A percentile compares a stretch with the other conserved stretches of the same genome.
Evolutionary conservation across 179 eudicot species (phyloP).

Genomic region (Pouteria campechiana): DNA sequence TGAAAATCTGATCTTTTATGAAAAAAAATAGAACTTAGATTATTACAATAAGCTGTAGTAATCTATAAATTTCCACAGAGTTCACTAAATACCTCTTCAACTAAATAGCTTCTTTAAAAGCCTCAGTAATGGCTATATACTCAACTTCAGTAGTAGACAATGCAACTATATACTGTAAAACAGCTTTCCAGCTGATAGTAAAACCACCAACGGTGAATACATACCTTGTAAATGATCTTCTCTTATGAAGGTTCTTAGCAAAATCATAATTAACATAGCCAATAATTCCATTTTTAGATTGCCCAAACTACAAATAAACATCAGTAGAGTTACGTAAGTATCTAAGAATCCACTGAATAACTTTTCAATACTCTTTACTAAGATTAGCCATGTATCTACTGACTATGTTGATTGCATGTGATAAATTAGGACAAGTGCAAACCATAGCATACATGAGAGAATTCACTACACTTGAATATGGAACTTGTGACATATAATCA

Average conservation of each 20-base stretch:
- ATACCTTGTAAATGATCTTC: conserved; percentile 1
- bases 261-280: background rate
- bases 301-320: background rate
- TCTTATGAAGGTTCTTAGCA: background rate
- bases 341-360: background rate
- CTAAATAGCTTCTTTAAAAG: background rate
- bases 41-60: background rate
- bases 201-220: background rate
- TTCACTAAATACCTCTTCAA: background rate
- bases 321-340: background rate
- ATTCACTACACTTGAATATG: background rate
- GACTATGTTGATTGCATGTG: too few species aligned
- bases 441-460: background rate
- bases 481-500: background rate
- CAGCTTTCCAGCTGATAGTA: background rate
- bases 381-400: too few species aligned
- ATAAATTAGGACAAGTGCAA: too few species aligned
- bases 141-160: background rate
- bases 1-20: background rate
- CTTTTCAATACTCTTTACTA: background rate
- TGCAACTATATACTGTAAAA: background rate
- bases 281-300: background rate
- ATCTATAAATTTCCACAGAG: background rate
- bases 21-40: background rate
- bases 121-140: conserved; percentile 1